Evolutionary conservation across 768 basidiomycete genomes (phyloP), one percentile per base, ranked within the genome.

Genomic region (Porphyrellus cyaneotinctus): DNA sequence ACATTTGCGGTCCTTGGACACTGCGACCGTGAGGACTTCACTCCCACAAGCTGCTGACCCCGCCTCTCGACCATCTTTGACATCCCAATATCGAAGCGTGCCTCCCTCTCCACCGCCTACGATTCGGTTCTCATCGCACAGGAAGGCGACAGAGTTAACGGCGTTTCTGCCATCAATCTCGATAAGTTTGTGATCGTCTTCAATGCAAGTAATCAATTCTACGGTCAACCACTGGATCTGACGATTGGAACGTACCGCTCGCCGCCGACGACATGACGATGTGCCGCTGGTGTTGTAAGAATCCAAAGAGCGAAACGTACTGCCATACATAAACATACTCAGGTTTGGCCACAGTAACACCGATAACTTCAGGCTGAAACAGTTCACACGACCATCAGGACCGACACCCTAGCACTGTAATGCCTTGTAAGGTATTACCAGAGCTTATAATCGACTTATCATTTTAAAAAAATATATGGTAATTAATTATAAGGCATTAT

Each of bases 101-200:
- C 51, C 58, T 24, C 49, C 55, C 8, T 58, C 55, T 20, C 55
- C 58, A n/a, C 55, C 55, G 3, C 43, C 44, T 14, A 53, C 20
- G 15, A 58, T 43, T 30, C 9, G 43, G 3, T 39, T 24, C 22
- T 43, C 26, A 13, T 58, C 43, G 31, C 8, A 24, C 28, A 58
- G 22, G 41, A 58, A 58, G 26, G 33, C 44, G 26, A 53, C 56
- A 24, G 35, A 32, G 18, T 58, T 58, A 30, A 58, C 45, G 47
- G 55, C 24, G 8, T 28, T 49, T 18, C 26, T 36, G 3, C 42
- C 41, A n/a, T 57, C 55, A 22, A 58, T 53, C 49, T 53, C 51
- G 23, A 52, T 11, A 17, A 43, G 37, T 18, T 30, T 52, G 32
- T 28, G 41, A 17, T 12, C 39, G 7, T 39, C 55, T 57, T 18